Conservation (phyloP, 495 filamentous ascomycete genomes). For the Pseudoneurospora amorphoporcata region DNA sequence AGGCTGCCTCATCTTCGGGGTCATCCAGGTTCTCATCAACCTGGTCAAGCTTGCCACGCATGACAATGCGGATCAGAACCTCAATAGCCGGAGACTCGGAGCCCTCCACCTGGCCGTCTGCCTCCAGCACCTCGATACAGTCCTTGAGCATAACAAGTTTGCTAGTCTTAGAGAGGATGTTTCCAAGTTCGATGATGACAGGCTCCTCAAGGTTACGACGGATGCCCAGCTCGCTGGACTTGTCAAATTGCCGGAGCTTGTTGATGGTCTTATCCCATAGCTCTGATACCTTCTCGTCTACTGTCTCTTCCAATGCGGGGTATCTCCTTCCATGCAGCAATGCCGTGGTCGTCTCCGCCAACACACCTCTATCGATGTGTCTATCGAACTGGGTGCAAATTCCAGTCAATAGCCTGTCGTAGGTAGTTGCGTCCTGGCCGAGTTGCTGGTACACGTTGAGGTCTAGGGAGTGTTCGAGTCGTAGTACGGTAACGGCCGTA, state of each 20-base stretch:
- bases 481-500: slow-evolving; percentile 73
- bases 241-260: slow-evolving; percentile 55
- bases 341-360: slow-evolving; percentile 73
- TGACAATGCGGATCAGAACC: slow-evolving; percentile 54
- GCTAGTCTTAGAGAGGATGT: slow-evolving; percentile 73
- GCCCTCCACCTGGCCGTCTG: slow-evolving; percentile 41
- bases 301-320: slow-evolving; percentile 76
- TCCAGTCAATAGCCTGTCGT: slow-evolving; percentile 75
- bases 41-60: slow-evolving; percentile 53
- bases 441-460: slow-evolving; percentile 83
- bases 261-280: slow-evolving; percentile 79
- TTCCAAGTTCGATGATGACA: slow-evolving; percentile 58
- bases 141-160: slow-evolving; percentile 75
- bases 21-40: slow-evolving; percentile 54
- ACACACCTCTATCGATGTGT: slow-evolving; percentile 73
- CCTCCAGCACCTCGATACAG: slow-evolving; percentile 62
- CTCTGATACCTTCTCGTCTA: slow-evolving; percentile 65
- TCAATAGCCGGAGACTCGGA: slow-evolving; percentile 46
- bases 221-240: slow-evolving; percentile 52
- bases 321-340: slow-evolving; percentile 77
- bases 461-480: slow-evolving; percentile 79
- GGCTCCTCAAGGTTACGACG: slow-evolving; percentile 50
- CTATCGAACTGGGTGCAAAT: slow-evolving; percentile 89
- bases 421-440: slow-evolving; percentile 72
- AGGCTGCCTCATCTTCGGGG: slow-evolving; percentile 65